Conservation (phyloP, 805 yeast species). For the Brettanomyces nanus region DNA sequence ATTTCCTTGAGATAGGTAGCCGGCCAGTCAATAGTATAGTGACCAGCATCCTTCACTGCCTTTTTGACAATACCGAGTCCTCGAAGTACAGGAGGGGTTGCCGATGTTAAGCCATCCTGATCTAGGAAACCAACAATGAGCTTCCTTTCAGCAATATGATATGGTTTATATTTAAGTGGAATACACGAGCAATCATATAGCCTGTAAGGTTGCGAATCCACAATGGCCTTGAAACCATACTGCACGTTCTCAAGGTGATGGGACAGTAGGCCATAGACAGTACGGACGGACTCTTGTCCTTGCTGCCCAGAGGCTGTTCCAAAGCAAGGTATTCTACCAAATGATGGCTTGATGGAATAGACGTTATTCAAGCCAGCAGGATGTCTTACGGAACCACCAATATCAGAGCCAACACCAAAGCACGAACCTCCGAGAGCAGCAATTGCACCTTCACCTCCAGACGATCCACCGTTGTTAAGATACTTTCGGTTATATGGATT, state of each 20-base stretch:
- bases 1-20: slow-evolving; percentile 39
- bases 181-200: slow-evolving; percentile 34
- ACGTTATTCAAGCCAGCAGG: slow-evolving; percentile 48
- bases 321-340: slow-evolving; percentile 37
- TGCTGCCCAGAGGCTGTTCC: slow-evolving; percentile 30
- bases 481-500: slow-evolving; percentile 39
- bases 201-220: slow-evolving; percentile 48
- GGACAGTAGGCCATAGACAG: slow-evolving; percentile 41
- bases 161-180: slow-evolving; percentile 44
- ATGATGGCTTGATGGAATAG: slow-evolving; percentile 43
- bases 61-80: slow-evolving; percentile 40
- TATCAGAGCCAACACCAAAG: slow-evolving; percentile 31
- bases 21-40: slow-evolving; percentile 41
- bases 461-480: slow-evolving; percentile 45
- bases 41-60: slow-evolving; percentile 48
- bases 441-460: slow-evolving; percentile 48
- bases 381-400: slow-evolving; percentile 43
- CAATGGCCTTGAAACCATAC: slow-evolving; percentile 36
- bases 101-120: slow-evolving; percentile 41
- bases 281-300: slow-evolving; percentile 38
- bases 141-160: slow-evolving; percentile 26
- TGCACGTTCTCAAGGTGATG: slow-evolving; percentile 41
- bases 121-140: slow-evolving; percentile 40
- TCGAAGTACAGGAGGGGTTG: slow-evolving; percentile 39
- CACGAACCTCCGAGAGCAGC: slow-evolving; percentile 38